Conservation (phyloP, 345 rosid genomes). For the Citrus unshiu region DNA sequence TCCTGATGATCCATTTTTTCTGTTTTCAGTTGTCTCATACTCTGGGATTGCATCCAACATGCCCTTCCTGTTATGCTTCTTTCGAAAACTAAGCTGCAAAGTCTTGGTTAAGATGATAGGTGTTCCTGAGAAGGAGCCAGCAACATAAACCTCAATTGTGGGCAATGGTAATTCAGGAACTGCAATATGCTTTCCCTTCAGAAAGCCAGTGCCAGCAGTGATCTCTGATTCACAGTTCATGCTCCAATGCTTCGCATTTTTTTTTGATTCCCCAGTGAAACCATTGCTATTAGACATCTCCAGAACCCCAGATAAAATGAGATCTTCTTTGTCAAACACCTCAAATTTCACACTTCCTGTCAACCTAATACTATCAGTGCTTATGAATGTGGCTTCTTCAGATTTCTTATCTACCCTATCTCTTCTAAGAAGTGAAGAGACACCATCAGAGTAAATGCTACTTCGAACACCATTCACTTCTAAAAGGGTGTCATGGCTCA, state of each 20-base stretch:
- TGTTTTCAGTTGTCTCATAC: constrained; percentile 50
- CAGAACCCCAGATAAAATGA: constrained; percentile 69
- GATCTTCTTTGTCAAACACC: constrained; percentile 57
- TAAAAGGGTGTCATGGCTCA: constrained; percentile 62
- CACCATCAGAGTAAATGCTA: constrained; percentile 57
- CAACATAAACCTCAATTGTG: constrained; percentile 76
- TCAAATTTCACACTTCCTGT: constrained; percentile 86
- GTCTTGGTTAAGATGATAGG: constrained; percentile 84
- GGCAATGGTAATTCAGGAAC: constrained; percentile 49
- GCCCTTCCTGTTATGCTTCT: constrained; percentile 53
- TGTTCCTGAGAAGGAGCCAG: constrained; percentile 71
- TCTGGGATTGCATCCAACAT: constrained; percentile 76
- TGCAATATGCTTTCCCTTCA: constrained; percentile 53
- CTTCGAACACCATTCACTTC: constrained; percentile 75
- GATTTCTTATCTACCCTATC: constrained; percentile 79
- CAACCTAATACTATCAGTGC: constrained; percentile 75
- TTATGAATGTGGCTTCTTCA: constrained; percentile 81
- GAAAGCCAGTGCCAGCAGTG: constrained; percentile 50
- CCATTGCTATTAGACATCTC: constrained; percentile 60
- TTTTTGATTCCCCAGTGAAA: constrained; percentile 52
- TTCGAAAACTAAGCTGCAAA: constrained; percentile 58
- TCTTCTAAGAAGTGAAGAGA: constrained; percentile 62
- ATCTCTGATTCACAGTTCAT: constrained; percentile 72
- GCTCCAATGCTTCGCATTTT: constrained; percentile 52
- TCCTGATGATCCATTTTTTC: constrained; percentile 32